Evolutionary conservation across 768 basidiomycete species (phyloP), one percentile per base, ranked within the genome.

Genomic region (Naematelia encephala): DNA sequence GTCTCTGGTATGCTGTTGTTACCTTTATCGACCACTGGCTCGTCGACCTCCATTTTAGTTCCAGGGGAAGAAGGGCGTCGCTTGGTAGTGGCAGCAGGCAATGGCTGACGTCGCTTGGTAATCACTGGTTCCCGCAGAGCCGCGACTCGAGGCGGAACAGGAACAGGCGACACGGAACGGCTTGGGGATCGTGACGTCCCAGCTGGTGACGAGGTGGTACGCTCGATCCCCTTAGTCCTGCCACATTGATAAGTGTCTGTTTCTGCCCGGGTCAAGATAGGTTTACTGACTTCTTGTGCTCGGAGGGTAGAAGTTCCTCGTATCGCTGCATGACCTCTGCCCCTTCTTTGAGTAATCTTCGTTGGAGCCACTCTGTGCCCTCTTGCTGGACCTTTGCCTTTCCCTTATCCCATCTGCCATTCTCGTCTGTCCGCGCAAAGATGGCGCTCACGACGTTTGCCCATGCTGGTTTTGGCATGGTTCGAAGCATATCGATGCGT

Each of bases 401-500:
- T 0, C 65, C 68, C 52, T 57, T 67, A 2, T 42, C 50, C 67
- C 67, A 69, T 13, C 12, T 13, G 8, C 30, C n/a, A 14, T 57
- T 43, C 26, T 21, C 46, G 42, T 51, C 26, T 19, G 47, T 44
- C 19, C 64, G 28, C 3, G 63, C 46, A 0, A 73, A 50, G 13
- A 70, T 67, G 0, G 65, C 60, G 13, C 27, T 51, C 43, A 73
- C 63, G 4, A 70, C 54, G 1, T 63, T 39, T 10, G 53, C 26
- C 72, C 72, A 73, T n/a, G 61, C 34, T 5, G 51, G 23, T 23
- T 55, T 60, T 3, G 68, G 60, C 85, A 92, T 87, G 25, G 80
- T 81, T 56, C 82, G 83, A 56, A 92, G 81, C 69, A 91, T 87
- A 52, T 92, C 90, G 60, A 92, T 87, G 30, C 91, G 85, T 70